Evolutionary conservation across 2,329 filamentous ascomycete genomes (phyloP), one percentile per base, ranked within the genome.

Genomic region (Sporothrix brasiliensis): DNA sequence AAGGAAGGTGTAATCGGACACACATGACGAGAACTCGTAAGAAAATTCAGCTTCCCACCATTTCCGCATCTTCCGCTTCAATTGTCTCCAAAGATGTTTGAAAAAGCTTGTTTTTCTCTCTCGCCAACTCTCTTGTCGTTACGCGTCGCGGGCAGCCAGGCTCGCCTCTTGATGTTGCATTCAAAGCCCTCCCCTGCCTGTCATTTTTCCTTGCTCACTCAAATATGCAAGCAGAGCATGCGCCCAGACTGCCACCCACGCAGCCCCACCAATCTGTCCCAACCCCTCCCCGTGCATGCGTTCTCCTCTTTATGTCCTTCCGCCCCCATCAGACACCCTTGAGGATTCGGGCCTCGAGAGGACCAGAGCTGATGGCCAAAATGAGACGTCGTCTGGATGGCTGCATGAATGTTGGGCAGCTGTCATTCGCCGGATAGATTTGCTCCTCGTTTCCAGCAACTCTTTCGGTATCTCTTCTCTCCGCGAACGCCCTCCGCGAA

Each of bases 311-410:
- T 21, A 21, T 34, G 41, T 34, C 19, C 11, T 63, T 44, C 47
- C 39, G n/a, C 39, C 49, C 47, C 63, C 63, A 52, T 34, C 63
- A 7, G 63, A 47, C 47, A 24, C 63, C 27, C 34, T 44, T 21
- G 56, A 39, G 14, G 34, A 44, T 19, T n/a, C n/a, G 10, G 34
- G 56, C 34, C 7, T 9, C 24, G 34, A 24, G 39, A 24, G 27
- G 34, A 14, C 65, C 49, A 34, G 39, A 47, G 53, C 56, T 39
- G 34, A 56, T n/a, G 44, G 21, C 56, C 6, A 56, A 68, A 47
- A 19, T n/a, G 50, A 30, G 39, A 16, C 34, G 50, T 68, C 66
- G 66, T 30, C 52, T 56, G 66, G 66, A 21, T 68, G 66, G 66
- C 39, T 68, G 66, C 66, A 68, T 68, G 39, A 39, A 21, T 41